A percentile compares a stretch with the other conserved stretches of the same genome.
Conservation (phyloP, 176 grass and related monocot species). For the Tillandsia leiboldiana region DNA sequence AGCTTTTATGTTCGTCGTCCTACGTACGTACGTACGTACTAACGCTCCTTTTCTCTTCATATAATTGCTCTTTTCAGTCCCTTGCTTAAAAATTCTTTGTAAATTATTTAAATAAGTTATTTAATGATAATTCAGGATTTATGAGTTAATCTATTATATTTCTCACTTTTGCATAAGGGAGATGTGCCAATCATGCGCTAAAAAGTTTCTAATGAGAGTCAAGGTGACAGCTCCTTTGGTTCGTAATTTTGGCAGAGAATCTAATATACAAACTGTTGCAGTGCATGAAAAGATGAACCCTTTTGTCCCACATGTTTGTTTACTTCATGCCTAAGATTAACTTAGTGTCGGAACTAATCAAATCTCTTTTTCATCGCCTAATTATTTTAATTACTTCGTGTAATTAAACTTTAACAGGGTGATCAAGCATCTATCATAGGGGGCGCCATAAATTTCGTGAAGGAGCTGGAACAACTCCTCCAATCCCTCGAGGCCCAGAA, state of each 20-base stretch:
- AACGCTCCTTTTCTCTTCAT: background rate
- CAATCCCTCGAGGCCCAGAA: slow-evolving; percentile 49
- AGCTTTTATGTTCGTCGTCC: background rate
- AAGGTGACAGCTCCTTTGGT: background rate
- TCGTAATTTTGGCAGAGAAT: slow-evolving; percentile 15
- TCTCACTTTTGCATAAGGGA: background rate
- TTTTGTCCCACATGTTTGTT: slow-evolving; percentile 7
- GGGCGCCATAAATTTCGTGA: slow-evolving; percentile 85
- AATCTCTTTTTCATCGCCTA: background rate
- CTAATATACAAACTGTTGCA: background rate
- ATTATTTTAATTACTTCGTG: background rate
- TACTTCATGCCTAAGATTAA: slow-evolving; percentile 3
- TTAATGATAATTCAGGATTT: no score
- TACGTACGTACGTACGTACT: background rate
- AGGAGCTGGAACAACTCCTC: slow-evolving; percentile 74
- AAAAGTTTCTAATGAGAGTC: no score
- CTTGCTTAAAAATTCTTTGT: background rate
- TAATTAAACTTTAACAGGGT: slow-evolving; percentile 22
- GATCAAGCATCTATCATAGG: slow-evolving; percentile 94
- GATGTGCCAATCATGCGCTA: background rate
- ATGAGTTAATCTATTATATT: background rate
- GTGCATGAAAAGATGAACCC: slow-evolving; percentile 16
- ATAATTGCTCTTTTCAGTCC: background rate
- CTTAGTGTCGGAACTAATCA: background rate
- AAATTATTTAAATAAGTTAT: no score